These are phyloP conservation scores for Draba incana DNA, from an alignment of 345 rosid species.

Conservation along the genomic window DNA sequence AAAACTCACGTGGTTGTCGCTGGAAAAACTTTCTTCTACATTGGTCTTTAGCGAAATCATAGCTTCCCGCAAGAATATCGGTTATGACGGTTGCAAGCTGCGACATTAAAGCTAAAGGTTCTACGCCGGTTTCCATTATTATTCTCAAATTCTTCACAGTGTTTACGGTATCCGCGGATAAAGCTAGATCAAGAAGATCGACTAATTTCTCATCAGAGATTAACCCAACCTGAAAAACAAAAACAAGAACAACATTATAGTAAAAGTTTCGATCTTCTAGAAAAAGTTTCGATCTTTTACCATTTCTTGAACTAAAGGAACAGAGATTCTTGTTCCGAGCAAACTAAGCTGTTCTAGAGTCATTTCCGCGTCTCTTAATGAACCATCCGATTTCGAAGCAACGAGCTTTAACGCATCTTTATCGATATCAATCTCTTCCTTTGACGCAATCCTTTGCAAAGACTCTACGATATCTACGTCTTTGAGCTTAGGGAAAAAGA, in stretches of 20 bases:
- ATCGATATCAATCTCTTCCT: slow-evolving; percentile 72
- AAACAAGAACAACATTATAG: slow-evolving; percentile 20
- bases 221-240: slow-evolving; percentile 76
- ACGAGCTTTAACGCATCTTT: slow-evolving; percentile 85
- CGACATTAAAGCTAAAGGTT: slow-evolving; percentile 95
- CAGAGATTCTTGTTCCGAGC: slow-evolving; percentile 85
- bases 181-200: slow-evolving; percentile 97
- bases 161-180: slow-evolving; percentile 98
- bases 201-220: slow-evolving; percentile 94
- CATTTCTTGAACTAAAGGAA: slow-evolving; percentile 92
- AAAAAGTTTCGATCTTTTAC: slow-evolving; percentile 42
- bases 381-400: slow-evolving; percentile 97
- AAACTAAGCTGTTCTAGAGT: slow-evolving; percentile 91
- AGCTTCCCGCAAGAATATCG: slow-evolving; percentile 92
- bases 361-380: slow-evolving; percentile 95
- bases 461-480: slow-evolving; percentile 83
- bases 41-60: slow-evolving; percentile 76
- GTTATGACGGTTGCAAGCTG: slow-evolving; percentile 98
- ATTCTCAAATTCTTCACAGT: slow-evolving; percentile 88
- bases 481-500: slow-evolving; percentile 92
- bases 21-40: slow-evolving; percentile 78
- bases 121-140: slow-evolving; percentile 94
- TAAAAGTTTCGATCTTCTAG: neutral
- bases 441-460: slow-evolving; percentile 73
- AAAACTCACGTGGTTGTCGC: slow-evolving; percentile 71